Evolutionary conservation across 176 grass and related monocot genomes (phyloP).

Genomic region (Tillandsia fasciculata): DNA sequence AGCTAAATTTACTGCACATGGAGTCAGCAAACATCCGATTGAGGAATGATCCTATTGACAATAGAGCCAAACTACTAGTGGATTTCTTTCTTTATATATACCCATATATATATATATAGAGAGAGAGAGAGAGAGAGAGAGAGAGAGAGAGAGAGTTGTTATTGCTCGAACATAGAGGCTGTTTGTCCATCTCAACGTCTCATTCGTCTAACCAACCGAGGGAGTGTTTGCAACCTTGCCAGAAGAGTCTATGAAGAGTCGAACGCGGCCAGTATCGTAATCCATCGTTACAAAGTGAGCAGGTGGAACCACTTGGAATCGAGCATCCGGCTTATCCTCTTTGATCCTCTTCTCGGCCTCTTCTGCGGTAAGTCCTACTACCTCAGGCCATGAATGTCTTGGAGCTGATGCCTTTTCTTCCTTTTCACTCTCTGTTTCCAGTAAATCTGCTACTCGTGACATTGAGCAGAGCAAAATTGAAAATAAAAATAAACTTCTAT

Average conservation of each 20-base stretch:
- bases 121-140: no score
- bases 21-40: no score
- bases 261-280: conserved; percentile 18
- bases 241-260: conserved; percentile 25
- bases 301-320: conserved; percentile 20
- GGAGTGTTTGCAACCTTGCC: conserved; percentile 31
- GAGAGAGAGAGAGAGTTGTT: no score
- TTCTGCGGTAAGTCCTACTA: conserved; percentile 32
- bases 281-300: conserved; percentile 38
- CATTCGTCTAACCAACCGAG: conserved; percentile 20
- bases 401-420: background rate
- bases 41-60: no score
- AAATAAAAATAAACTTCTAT: no score
- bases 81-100: no score
- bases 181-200: background rate
- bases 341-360: conserved; percentile 36
- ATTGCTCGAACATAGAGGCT: no score
- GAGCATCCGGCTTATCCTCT: conserved; percentile 19
- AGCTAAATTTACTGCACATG: no score
- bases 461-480: background rate
- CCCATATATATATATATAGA: no score
- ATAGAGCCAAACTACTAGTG: no score
- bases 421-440: conserved; percentile 14
- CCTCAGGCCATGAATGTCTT: conserved; percentile 33
- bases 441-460: background rate